These are phyloP conservation scores for Wickerhamiella pararugosa DNA, from an alignment of 1,139 yeast genomes.

Conservation along the genomic window DNA sequence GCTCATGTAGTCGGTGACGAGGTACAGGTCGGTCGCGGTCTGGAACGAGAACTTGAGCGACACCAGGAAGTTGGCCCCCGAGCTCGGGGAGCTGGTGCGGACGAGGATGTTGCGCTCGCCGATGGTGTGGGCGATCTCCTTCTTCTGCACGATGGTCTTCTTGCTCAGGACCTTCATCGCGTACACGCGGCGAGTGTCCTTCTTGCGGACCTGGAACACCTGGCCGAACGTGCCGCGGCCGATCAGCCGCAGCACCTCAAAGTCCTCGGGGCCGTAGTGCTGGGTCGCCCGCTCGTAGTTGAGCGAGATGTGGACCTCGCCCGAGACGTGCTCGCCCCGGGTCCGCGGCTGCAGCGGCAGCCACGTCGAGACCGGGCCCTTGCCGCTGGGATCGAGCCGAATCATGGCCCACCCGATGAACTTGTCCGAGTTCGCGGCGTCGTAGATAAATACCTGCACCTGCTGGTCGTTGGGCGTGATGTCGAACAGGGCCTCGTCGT, in stretches of 20 bases:
- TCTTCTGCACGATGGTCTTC: constrained; percentile 87
- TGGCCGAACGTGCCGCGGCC: constrained; percentile 98
- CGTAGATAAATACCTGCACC: constrained; percentile 76
- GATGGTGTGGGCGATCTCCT: constrained; percentile 93
- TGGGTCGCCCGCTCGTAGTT: constrained; percentile 56
- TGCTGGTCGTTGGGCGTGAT: constrained; percentile 64
- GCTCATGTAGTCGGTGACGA: constrained; percentile 94
- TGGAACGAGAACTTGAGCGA: constrained; percentile 92
- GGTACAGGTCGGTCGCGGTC: constrained; percentile 77
- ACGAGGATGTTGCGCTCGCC: constrained; percentile 92
- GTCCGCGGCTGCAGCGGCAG: constrained; percentile 56
- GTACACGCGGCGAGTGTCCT: constrained; percentile 75
- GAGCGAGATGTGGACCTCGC: constrained; percentile 61
- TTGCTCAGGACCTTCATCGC: constrained; percentile 95
- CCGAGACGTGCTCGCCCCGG: constrained; percentile 61
- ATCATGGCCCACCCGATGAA: constrained; percentile 43
- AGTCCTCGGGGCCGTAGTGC: constrained; percentile 83
- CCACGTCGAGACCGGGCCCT: constrained; percentile 46
- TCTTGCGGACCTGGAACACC: constrained; percentile 86
- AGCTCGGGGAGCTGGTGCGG: constrained; percentile 57
- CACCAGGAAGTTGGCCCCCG: constrained; percentile 71
- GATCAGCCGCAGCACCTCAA: constrained; percentile 72
- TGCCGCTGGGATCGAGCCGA: constrained; percentile 13
- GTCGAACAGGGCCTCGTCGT: constrained; percentile 82
- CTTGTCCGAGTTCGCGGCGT: constrained; percentile 63